Base-by-base conservation (phyloP, 169 alveolate genomes). In the Plasmodium berghei region DNA sequence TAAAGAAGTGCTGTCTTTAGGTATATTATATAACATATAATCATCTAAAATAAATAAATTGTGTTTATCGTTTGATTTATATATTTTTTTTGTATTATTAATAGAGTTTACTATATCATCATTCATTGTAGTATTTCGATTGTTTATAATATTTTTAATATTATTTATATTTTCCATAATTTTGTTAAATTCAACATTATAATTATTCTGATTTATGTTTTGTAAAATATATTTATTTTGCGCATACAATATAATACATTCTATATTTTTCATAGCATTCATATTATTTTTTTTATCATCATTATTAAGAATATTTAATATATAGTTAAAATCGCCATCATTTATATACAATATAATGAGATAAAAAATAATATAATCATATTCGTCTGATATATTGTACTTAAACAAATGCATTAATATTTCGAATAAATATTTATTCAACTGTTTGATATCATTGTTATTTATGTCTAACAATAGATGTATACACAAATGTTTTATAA, bases 51-150 rank as follows among this genome's bases (percentile, higher is more conserved):
- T 1, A 8, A 80, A 80, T 42, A 80, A 64, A 58, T 70, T 61
- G 14, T 66, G 28, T 16, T 24, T 28, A 71, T 80, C 72, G 14
- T 46, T 48, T 0, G 90, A 54, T 55, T 67, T 80, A 40, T 80
- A 80, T 0, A 80, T 71, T 16, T 54, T 80, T 26, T 80, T 80
- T 1, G 90, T 80, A 9, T 80, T 55, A 48, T 80, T 80, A 16
- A 80, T 80, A 24, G 42, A 80, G 16, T 64, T 67, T 4, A 67
- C 61, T 14, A 80, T 80, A 48, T 80, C 90, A 80, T 80, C 90
- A 58, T 61, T 80, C 8, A 52, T 52, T 0, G 83, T 49, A 14
- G 34, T 80, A 5, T 66, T 80, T 14, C 90, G 42, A 52, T 61
- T 64, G 10, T 46, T 66, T 2, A 80, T 64, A 3, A 80, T 61